Evolutionary conservation across 768 basidiomycete species (phyloP).

Genomic region (Lactarius quietus): DNA sequence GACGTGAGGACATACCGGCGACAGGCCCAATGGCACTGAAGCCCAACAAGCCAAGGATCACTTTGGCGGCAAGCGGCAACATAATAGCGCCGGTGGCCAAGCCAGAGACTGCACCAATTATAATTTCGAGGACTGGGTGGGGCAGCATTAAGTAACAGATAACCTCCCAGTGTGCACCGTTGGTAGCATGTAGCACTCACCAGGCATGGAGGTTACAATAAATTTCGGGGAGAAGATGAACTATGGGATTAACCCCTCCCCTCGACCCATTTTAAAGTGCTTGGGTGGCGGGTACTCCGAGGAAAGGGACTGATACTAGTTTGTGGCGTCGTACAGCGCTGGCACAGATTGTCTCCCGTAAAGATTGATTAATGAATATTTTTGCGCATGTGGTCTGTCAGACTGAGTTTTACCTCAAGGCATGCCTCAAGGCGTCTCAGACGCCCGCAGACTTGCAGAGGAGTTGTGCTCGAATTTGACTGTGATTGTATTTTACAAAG

Average conservation of each 20-base stretch:
- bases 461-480: neutral
- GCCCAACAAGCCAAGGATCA: neutral
- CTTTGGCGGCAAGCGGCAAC: neutral
- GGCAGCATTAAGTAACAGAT: neutral
- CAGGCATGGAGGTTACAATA: neutral
- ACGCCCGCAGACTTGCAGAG: neutral
- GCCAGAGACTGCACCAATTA: neutral
- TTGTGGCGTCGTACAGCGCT: neutral
- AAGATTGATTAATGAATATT: neutral
- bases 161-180: neutral
- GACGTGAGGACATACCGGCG: neutral
- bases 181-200: neutral
- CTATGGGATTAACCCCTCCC: neutral
- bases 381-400: neutral
- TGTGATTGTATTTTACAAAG: neutral
- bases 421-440: too few relatives aligned
- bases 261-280: neutral
- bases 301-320: too few relatives aligned
- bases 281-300: neutral
- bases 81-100: too few relatives aligned
- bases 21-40: conserved; percentile 3
- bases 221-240: neutral
- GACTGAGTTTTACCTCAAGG: neutral
- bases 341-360: neutral
- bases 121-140: neutral